A percentile compares a stretch with the other conserved stretches of the same genome.
Evolutionary conservation across 495 filamentous ascomycete species (phyloP).

Genomic region (Penicillium coffeae): DNA sequence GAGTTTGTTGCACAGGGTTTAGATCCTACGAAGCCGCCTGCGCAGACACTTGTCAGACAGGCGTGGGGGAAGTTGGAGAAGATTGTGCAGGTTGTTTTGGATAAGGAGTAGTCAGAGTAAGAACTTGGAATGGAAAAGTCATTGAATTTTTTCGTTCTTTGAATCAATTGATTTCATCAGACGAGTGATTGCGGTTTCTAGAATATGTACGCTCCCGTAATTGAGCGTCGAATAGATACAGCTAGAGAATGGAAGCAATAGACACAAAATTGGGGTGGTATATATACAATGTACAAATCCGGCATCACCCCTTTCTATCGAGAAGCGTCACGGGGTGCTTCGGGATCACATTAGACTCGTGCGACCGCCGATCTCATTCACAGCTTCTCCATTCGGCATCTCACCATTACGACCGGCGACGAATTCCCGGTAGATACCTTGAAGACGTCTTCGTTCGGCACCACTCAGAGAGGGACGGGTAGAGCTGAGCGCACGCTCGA

Average conservation of each 20-base stretch:
- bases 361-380: slow-evolving; percentile 85
- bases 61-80: slow-evolving; percentile 38
- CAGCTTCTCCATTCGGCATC: slow-evolving; percentile 86
- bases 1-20: slow-evolving; percentile 28
- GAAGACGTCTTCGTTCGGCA: slow-evolving; percentile 68
- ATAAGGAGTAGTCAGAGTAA: slow-evolving; percentile 21
- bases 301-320: not conserved
- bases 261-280: not conserved
- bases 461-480: slow-evolving; percentile 80
- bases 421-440: slow-evolving; percentile 87
- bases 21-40: slow-evolving; percentile 20
- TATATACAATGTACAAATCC: slow-evolving; percentile 4
- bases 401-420: slow-evolving; percentile 86
- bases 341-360: slow-evolving; percentile 82
- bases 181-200: too few species aligned
- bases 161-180: too few species aligned
- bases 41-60: slow-evolving; percentile 18
- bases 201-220: not conserved
- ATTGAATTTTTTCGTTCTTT: not conserved
- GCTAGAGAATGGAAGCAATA: not conserved
- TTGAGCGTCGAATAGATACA: not conserved
- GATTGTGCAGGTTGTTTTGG: slow-evolving; percentile 25
- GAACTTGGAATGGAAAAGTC: not conserved
- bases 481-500: slow-evolving; percentile 68
- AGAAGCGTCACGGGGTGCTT: not conserved